Conservation (phyloP, 2,329 filamentous ascomycete genomes). For the Dactylellina sp. region DNA sequence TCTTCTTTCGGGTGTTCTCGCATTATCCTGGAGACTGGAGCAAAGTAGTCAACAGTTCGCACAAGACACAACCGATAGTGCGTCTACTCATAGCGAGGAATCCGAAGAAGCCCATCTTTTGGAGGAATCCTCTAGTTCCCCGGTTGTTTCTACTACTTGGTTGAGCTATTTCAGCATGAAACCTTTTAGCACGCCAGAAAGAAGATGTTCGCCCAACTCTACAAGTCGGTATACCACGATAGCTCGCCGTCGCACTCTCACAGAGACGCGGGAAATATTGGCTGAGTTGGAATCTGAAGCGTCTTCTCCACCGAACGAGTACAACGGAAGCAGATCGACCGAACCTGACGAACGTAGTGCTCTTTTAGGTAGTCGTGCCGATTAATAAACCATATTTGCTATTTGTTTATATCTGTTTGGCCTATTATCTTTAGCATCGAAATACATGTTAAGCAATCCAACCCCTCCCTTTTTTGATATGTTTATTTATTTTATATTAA, state of each 20-base stretch:
- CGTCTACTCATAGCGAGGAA: slow-evolving; percentile 62
- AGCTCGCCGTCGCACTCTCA: slow-evolving; percentile 43
- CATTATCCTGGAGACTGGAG: slow-evolving; percentile 86
- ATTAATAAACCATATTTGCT: background rate
- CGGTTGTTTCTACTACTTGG: slow-evolving; percentile 25
- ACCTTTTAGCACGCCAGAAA: slow-evolving; percentile 13
- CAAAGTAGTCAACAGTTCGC: slow-evolving; percentile 73
- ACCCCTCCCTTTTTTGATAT: too few relatives aligned
- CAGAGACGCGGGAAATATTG: slow-evolving; percentile 46
- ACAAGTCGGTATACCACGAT: slow-evolving; percentile 36
- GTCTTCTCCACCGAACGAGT: slow-evolving; percentile 18
- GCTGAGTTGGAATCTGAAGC: slow-evolving; percentile 48
- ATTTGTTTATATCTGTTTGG: too few relatives aligned
- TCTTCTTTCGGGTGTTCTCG: slow-evolving; percentile 86
- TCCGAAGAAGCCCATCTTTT: slow-evolving; percentile 34
- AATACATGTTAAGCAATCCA: too few relatives aligned
- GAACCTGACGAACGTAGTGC: slow-evolving; percentile 1
- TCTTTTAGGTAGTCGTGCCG: background rate
- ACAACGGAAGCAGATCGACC: background rate
- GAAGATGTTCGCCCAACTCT: slow-evolving; percentile 21
- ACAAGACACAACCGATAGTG: slow-evolving; percentile 71
- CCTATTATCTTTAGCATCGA: too few relatives aligned
- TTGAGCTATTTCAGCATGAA: slow-evolving; percentile 36
- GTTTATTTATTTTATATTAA: too few relatives aligned
- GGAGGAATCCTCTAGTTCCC: slow-evolving; percentile 17